phyloP scores from a whole-genome alignment of 2,329 filamentous ascomycete species.

The Penicillium glabrum region DNA sequence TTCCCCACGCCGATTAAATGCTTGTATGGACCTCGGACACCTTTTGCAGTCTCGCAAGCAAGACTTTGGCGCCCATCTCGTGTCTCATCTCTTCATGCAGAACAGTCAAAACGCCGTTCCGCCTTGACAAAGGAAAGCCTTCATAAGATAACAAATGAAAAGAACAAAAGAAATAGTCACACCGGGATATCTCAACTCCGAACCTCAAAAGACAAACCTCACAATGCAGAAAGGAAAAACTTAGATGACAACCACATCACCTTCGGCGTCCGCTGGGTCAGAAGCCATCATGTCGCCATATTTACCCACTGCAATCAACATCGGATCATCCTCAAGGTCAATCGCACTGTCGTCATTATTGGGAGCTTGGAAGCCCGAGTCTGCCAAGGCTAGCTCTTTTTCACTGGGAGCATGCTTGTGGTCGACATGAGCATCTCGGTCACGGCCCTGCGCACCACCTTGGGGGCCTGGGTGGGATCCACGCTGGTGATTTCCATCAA shows the following conservation, averaged over 20 bases:
- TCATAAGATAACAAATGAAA: slow-evolving; percentile 20
- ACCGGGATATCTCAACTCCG: slow-evolving; percentile 34
- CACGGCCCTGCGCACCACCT: slow-evolving; percentile 13
- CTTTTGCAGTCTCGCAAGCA: slow-evolving; percentile 6
- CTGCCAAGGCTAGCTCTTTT: slow-evolving; percentile 50
- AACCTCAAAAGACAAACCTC: slow-evolving; percentile 19
- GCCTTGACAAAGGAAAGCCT: slow-evolving; percentile 16
- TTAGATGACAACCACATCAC: slow-evolving; percentile 48
- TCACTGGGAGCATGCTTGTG: slow-evolving; percentile 20
- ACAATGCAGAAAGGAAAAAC: slow-evolving; percentile 19
- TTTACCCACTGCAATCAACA: slow-evolving; percentile 43
- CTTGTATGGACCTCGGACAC: slow-evolving; percentile 13
- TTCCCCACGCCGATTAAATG: slow-evolving; percentile 26
- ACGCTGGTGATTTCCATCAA: slow-evolving; percentile 17
- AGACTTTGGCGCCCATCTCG: slow-evolving; percentile 22
- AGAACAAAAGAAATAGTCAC: slow-evolving; percentile 16
- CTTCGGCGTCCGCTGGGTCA: slow-evolving; percentile 46
- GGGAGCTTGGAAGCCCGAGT: slow-evolving; percentile 33
- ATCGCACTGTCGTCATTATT: slow-evolving; percentile 72
- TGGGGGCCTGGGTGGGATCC: slow-evolving; percentile 21
- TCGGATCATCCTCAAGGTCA: slow-evolving; percentile 56
- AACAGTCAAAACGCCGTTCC: slow-evolving; percentile 18
- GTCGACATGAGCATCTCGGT: slow-evolving; percentile 17
- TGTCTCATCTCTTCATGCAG: slow-evolving; percentile 27
- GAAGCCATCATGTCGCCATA: slow-evolving; percentile 48